Base-by-base conservation (phyloP, 108 stramenopile genomes). In the Aurantiochytrium sp. region DNA sequence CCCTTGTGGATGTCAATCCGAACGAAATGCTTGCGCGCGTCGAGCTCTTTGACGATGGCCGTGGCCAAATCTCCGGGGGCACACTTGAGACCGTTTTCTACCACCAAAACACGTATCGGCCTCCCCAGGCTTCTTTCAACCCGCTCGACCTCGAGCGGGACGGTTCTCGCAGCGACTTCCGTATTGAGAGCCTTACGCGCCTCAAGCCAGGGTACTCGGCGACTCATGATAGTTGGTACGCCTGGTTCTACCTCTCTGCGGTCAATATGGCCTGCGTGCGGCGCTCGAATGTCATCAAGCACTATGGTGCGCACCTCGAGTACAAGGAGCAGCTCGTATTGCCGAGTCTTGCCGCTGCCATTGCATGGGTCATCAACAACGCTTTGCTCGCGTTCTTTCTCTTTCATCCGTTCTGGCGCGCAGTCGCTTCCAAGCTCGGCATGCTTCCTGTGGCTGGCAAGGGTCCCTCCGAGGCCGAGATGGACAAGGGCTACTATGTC, bases 251-350 rank as follows among this genome's bases (percentile, higher is more conserved):
- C 51, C 49, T 83, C 25, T n/a, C 49, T 6, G 76, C 49, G 6
- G 76, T 53, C 19, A 83, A 83, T 45, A 53, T 25, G 45, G 76
- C 45, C n/a, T 53, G 49, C 51, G 51, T 83, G n/a, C 76, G 76
- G 16, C 45, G 76, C 19, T 53, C 49, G 2, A 83, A 83, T 45
- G 76, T 83, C 10, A 8, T 83, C 23, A 83, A 83, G 6, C n/a
- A 47, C 25, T 83, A 83, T 28, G 45, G 49, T 12, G 76, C 12
- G 23, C 19, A 12, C 4, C 45, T 83, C 4, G 5, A 25, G n/a
- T 83, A 83, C 76, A 83, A 83, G 51, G 76, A 83, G 49, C 76
- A 83, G 76, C 76, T 83, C 25, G 45, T 83, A 45, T 23, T 83
- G 45, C 45, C 45, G 10, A 12, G 25, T 53, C 4, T 83, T 23